phyloP scores from a whole-genome alignment of 306 rosid genomes.

The Cajanus cajan region DNA sequence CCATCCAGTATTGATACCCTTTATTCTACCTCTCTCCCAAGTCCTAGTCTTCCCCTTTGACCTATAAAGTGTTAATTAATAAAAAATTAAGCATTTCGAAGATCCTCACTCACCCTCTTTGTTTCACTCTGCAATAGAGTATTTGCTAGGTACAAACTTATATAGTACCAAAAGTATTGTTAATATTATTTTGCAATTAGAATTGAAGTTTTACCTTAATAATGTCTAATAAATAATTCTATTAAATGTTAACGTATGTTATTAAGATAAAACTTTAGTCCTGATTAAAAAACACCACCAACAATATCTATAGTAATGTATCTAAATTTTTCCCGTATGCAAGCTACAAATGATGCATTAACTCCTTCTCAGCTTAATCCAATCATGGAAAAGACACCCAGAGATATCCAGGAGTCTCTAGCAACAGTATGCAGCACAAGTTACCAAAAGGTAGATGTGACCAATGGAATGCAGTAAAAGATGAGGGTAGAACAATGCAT shows the following conservation, averaged over 20 bases:
- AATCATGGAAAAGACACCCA: not conserved
- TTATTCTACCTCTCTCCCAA: not conserved
- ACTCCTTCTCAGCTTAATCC: not conserved
- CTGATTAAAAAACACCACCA: no score
- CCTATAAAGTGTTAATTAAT: not conserved
- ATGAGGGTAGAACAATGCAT: not conserved
- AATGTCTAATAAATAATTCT: no score
- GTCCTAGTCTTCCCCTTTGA: not conserved
- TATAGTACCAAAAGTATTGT: no score
- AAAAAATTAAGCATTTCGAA: not conserved
- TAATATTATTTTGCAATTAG: no score
- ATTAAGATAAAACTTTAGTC: no score
- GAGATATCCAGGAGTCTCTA: not conserved
- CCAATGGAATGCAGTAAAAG: constrained; percentile 1
- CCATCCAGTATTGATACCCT: not conserved
- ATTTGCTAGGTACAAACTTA: no score
- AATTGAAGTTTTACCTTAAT: no score
- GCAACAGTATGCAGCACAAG: not conserved
- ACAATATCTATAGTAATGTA: no score
- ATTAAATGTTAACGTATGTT: no score
- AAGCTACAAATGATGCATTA: not conserved
- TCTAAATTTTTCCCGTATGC: not conserved
- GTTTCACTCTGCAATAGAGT: not conserved
- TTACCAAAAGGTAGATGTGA: not conserved
- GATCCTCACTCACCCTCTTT: not conserved